A percentile compares a stretch with the other conserved stretches of the same genome.
phyloP scores from a whole-genome alignment of 2,329 filamentous ascomycete species.

The Clonostachys sp. region DNA sequence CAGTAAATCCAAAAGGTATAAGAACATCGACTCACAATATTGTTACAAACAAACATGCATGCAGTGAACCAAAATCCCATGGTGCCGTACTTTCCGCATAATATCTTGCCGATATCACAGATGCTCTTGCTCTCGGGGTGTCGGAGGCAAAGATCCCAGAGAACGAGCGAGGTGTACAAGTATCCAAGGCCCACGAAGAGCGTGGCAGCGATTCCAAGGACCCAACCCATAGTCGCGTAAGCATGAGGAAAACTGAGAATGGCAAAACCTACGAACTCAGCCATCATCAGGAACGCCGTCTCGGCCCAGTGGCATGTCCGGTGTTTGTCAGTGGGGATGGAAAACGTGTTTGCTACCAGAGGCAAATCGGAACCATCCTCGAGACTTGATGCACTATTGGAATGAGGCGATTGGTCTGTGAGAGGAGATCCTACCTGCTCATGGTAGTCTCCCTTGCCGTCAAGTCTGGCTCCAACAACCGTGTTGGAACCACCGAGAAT shows the following conservation, averaged over 20 bases:
- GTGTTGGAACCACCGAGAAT: too few species aligned
- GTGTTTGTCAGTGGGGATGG: background rate
- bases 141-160: constrained; percentile 2
- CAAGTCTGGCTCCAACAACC: too few species aligned
- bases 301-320: background rate
- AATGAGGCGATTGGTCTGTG: too few species aligned
- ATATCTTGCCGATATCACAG: background rate
- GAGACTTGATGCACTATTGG: too few species aligned
- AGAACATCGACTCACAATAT: background rate
- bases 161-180: background rate
- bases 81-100: background rate
- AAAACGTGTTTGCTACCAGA: too few species aligned
- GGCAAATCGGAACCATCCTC: too few species aligned
- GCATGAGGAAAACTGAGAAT: background rate
- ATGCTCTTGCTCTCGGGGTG: background rate
- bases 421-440: too few species aligned
- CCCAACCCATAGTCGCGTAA: background rate
- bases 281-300: background rate
- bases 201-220: background rate
- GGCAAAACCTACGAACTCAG: background rate
- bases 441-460: too few species aligned
- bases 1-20: too few species aligned
- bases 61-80: background rate
- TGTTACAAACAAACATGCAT: constrained; percentile 3
- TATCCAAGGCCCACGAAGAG: background rate